phyloP scores from a whole-genome alignment of 2,329 filamentous ascomycete genomes.

The Aurifilum marmelostoma region DNA sequence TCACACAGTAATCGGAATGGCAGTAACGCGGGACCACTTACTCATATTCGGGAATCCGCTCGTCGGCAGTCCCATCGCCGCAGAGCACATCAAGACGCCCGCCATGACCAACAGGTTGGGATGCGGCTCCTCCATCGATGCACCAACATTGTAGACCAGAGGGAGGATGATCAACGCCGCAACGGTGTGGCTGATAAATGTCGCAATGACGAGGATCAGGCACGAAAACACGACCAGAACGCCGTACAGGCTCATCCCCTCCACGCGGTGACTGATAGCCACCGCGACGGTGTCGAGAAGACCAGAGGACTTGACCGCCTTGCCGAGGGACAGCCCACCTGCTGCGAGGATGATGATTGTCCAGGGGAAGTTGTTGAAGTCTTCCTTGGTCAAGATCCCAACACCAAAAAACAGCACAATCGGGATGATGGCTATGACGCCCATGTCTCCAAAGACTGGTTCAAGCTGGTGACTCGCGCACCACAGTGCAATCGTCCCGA shows the following conservation, averaged over 20 bases:
- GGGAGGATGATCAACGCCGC: conserved; percentile 94
- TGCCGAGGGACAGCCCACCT: conserved; percentile 88
- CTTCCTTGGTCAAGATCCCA: conserved; percentile 94
- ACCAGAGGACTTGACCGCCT: conserved; percentile 91
- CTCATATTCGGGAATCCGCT: conserved; percentile 99
- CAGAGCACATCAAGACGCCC: conserved; percentile 92
- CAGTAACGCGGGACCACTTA: conserved; percentile 65
- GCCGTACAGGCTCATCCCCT: conserved; percentile 80
- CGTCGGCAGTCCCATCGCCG: conserved; percentile 96
- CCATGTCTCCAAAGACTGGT: conserved; percentile 92
- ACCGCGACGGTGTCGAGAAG: conserved; percentile 85
- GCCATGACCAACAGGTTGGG: conserved; percentile 96
- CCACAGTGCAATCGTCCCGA: conserved; percentile 88
- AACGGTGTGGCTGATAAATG: conserved; percentile 97
- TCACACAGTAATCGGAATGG: background rate
- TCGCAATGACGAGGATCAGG: conserved; percentile 89
- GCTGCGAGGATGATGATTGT: conserved; percentile 98
- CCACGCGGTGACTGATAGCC: conserved; percentile 72
- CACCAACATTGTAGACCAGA: conserved; percentile 83
- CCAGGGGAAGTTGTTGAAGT: conserved; percentile 99
- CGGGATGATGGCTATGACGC: conserved; percentile 94
- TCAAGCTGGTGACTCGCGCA: conserved; percentile 91
- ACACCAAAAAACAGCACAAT: conserved; percentile 96
- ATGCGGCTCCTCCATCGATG: conserved; percentile 83
- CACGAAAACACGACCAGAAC: conserved; percentile 83